A percentile compares a stretch with the other conserved stretches of the same genome.
Evolutionary conservation across 441 rosid species (phyloP).

Genomic region (Populus trichocarpa): DNA sequence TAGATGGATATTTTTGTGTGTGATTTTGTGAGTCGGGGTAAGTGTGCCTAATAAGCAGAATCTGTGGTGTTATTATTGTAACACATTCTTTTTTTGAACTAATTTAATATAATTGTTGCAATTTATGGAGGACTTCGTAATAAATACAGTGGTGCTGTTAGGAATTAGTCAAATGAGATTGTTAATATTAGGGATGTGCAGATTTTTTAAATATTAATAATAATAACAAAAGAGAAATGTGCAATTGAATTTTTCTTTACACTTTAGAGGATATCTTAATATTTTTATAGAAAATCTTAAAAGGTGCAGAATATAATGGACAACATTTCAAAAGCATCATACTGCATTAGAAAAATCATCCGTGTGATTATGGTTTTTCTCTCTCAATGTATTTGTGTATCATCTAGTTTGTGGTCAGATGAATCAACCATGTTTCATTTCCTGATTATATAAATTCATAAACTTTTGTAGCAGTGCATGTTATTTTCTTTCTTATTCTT

Average conservation of each 20-base stretch:
- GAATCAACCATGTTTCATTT: no score
- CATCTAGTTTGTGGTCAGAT: background rate
- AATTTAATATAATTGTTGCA: background rate
- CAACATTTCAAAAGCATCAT: background rate
- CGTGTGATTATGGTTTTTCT: background rate
- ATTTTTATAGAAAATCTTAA: background rate
- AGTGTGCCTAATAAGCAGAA: background rate
- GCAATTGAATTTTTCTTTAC: background rate
- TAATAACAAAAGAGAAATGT: background rate
- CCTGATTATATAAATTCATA: no score
- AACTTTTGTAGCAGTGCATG: no score
- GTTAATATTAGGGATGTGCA: background rate
- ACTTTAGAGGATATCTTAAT: background rate
- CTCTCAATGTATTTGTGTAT: background rate
- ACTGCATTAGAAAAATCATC: background rate
- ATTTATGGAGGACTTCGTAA: background rate
- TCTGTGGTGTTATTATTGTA: background rate
- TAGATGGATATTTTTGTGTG: background rate
- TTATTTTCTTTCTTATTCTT: no score
- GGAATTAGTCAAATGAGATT: background rate
- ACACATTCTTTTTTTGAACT: background rate
- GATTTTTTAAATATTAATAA: no score
- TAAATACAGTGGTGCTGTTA: background rate
- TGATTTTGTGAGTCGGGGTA: background rate
- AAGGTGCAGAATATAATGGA: background rate